Evolutionary conservation across 371 early-diverging fungal genomes (phyloP).

Genomic region (Mortierella sp.): DNA sequence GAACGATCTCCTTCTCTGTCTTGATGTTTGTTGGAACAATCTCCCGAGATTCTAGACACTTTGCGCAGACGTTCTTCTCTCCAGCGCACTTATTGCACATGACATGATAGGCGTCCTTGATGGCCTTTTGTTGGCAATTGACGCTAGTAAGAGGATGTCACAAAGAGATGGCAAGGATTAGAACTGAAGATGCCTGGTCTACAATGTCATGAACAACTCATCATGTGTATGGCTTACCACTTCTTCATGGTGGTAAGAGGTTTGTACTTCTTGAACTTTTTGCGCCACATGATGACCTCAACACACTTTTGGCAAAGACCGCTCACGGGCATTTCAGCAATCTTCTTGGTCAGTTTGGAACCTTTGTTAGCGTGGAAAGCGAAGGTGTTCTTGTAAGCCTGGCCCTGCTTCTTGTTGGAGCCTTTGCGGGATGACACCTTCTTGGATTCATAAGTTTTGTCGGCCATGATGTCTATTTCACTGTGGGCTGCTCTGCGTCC

Average conservation of each 20-base stretch:
- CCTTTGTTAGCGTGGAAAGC: conserved; percentile 90
- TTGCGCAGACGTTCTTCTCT: conserved; percentile 89
- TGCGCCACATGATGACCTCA: conserved; percentile 91
- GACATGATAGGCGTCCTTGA: conserved; percentile 96
- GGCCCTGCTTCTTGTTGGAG: conserved; percentile 77
- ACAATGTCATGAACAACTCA: too few relatives aligned
- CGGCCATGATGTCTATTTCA: conserved; percentile 29
- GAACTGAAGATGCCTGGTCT: too few relatives aligned
- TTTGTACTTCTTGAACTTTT: conserved; percentile 97
- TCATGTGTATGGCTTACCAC: too few relatives aligned
- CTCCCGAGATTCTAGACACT: conserved; percentile 84
- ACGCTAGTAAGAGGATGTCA: conserved; percentile 61
- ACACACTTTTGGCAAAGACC: conserved; percentile 92
- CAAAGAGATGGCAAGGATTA: too few relatives aligned
- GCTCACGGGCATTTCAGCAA: conserved; percentile 83
- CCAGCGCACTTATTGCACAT: conserved; percentile 89
- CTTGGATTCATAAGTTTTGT: conserved; percentile 40
- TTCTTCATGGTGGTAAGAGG: conserved; percentile 90
- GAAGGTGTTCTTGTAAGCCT: conserved; percentile 90
- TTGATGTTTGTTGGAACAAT: conserved; percentile 71
- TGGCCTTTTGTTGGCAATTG: conserved; percentile 82
- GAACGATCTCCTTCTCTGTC: conserved; percentile 63
- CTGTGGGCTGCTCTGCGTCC: too few relatives aligned
- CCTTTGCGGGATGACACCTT: conserved; percentile 67
- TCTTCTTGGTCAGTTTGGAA: conserved; percentile 80